Conservation (phyloP, 805 yeast genomes). For the Candida suzukii region DNA sequence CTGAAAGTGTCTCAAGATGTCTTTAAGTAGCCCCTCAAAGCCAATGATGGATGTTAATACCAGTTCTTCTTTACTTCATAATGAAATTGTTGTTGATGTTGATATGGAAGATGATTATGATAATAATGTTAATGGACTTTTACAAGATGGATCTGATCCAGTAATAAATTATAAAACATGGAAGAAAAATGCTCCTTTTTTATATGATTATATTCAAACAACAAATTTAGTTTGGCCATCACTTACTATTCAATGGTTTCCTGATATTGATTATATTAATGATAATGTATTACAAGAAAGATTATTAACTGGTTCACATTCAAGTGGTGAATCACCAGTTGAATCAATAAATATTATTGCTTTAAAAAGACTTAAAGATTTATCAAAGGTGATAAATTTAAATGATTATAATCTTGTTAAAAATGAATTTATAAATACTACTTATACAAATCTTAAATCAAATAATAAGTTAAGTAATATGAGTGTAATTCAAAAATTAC, state of each 20-base stretch:
- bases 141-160: conserved; percentile 1
- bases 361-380: conserved; percentile 5
- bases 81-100: no score
- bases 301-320: conserved; percentile 55
- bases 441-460: not conserved
- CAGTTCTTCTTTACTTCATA: no score
- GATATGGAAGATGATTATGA: not conserved
- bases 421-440: conserved; percentile 28
- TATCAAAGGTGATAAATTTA: conserved; percentile 16
- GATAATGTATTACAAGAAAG: conserved; percentile 29
- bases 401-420: conserved; percentile 29
- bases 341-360: conserved; percentile 18
- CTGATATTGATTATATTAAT: conserved; percentile 34
- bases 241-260: conserved; percentile 53
- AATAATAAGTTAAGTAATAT: conserved; percentile 1
- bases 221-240: conserved; percentile 60
- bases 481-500: conserved; percentile 44
- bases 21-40: no score
- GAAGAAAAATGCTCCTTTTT: conserved; percentile 54
- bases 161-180: conserved; percentile 38
- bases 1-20: no score
- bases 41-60: no score
- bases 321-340: conserved; percentile 39
- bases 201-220: conserved; percentile 48
- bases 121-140: not conserved